These are phyloP conservation scores for Xylariales sp. DNA, from an alignment of 2,329 filamentous ascomycete genomes.

Conservation along the genomic window DNA sequence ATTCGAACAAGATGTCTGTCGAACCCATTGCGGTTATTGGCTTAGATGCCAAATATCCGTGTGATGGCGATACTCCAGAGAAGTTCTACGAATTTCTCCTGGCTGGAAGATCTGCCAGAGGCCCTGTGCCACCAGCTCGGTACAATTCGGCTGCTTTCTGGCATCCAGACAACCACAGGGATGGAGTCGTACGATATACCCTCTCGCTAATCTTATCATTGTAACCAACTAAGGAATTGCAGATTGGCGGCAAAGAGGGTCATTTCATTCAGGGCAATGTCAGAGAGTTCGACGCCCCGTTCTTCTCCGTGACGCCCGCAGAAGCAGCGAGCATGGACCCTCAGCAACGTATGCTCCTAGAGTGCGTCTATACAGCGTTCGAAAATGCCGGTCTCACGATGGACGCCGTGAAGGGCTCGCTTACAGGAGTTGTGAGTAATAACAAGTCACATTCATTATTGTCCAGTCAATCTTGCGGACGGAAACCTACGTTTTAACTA, in stretches of 20 bases:
- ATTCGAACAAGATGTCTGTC: conserved; percentile 38
- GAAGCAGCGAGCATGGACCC: conserved; percentile 28
- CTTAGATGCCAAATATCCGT: conserved; percentile 23
- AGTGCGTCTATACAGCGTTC: conserved; percentile 24
- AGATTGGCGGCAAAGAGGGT: conserved; percentile 28
- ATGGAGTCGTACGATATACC: conserved; percentile 20
- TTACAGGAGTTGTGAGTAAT: conserved; percentile 3
- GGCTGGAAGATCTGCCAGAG: conserved; percentile 25
- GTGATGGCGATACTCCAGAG: conserved; percentile 29
- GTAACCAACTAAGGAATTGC: background rate
- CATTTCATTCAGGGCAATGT: conserved; percentile 29
- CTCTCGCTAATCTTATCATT: background rate
- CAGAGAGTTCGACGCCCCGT: conserved; percentile 28
- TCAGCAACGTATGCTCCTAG: conserved; percentile 31
- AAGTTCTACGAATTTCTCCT: conserved; percentile 31
- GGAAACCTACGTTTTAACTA: background rate
- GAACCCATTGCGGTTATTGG: conserved; percentile 33
- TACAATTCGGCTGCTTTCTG: conserved; percentile 31
- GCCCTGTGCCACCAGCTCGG: conserved; percentile 15
- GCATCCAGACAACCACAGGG: conserved; percentile 29
- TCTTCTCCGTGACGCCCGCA: conserved; percentile 26
- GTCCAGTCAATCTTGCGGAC: background rate
- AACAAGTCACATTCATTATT: background rate
- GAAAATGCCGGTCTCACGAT: conserved; percentile 28
- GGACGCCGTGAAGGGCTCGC: conserved; percentile 6